Conservation (phyloP, 1,139 yeast species). For the Taiozyma sp. region DNA sequence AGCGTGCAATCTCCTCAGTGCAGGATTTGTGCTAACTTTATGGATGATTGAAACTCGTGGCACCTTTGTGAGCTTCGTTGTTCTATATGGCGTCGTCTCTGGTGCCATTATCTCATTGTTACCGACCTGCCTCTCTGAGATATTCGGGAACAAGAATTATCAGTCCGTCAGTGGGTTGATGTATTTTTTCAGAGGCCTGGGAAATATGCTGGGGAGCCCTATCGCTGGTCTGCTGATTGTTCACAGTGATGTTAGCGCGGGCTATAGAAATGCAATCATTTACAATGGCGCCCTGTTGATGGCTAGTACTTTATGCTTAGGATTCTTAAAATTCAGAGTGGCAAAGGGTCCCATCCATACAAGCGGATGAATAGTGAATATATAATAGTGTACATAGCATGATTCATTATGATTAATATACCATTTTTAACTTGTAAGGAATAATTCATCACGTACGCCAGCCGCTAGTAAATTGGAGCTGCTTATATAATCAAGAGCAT, state of each 20-base stretch:
- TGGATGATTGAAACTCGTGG: constrained; percentile 30
- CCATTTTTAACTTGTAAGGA: not conserved
- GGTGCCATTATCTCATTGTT: constrained; percentile 42
- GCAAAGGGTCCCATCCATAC: not conserved
- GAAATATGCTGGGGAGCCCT: constrained; percentile 32
- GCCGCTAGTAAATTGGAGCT: no score
- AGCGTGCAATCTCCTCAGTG: constrained; percentile 32
- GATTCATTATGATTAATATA: no score
- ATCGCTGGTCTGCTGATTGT: constrained; percentile 30
- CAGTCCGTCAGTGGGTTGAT: constrained; percentile 23
- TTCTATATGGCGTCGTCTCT: constrained; percentile 47
- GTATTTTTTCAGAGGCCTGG: constrained; percentile 32
- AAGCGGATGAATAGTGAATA: not conserved
- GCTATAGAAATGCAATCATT: constrained; percentile 26
- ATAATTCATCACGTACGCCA: not conserved
- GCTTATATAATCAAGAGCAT: not conserved
- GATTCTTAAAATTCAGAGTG: constrained; percentile 1
- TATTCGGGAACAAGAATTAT: constrained; percentile 22
- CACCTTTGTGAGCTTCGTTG: constrained; percentile 24
- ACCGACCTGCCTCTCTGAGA: constrained; percentile 45
- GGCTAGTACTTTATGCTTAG: constrained; percentile 23
- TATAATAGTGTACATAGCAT: not conserved
- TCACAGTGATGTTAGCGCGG: constrained; percentile 17
- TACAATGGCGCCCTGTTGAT: constrained; percentile 28
- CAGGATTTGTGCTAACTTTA: constrained; percentile 30